Base-by-base conservation (phyloP, 352 stramenopile species). In the Thraustotheca clavata region DNA sequence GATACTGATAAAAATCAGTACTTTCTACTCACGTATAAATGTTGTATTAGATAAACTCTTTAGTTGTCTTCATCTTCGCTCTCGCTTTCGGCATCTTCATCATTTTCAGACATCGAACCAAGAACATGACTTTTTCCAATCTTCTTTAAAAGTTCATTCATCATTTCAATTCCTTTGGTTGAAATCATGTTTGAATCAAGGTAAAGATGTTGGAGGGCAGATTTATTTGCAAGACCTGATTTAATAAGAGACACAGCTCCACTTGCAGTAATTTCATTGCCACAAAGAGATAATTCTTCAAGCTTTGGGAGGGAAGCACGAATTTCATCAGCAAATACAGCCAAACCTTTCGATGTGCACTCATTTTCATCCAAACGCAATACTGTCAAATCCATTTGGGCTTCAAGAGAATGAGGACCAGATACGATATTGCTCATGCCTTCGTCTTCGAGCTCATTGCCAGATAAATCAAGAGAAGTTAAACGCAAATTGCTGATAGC, bases 381-480 rank as follows among this genome's bases (percentile, higher is more conserved):
- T 43, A 87, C 76, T 48, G 76, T 62, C 4, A 94, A 72, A 29
- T 67, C 57, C 20, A 70, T 71, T 67, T 87, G 75, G 6, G 69
- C 71, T 48, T 76, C 76, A 9, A 91, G 59, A 20, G 26, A 60
- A 31, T 54, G 22, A 9, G 35, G 35, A 22, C 57, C 57, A 16
- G 32, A 33, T 4, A 41, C 22, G 9, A 65, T 4, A 34, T 48
- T 48, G 16, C 18, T 22, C 31, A 62, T n/a, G 0, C 80, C 80
- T n/a, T 88, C 76, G 36, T 89, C 82, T 16, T 70, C 73, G 16
- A 96, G 67, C 59, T 96, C 86, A 69, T 97, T 96, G 38, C 87
- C 90, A 22, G 87, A 96, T 41, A 98, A 71, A 66, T 98, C 88
- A 2, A 98, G 75, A 29, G 14, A 94, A 76, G n/a, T 77, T 76